Evolutionary conservation across 352 stramenopile species (phyloP), one percentile per base, ranked within the genome.

Genomic region (Phytophthora boehmeriae): DNA sequence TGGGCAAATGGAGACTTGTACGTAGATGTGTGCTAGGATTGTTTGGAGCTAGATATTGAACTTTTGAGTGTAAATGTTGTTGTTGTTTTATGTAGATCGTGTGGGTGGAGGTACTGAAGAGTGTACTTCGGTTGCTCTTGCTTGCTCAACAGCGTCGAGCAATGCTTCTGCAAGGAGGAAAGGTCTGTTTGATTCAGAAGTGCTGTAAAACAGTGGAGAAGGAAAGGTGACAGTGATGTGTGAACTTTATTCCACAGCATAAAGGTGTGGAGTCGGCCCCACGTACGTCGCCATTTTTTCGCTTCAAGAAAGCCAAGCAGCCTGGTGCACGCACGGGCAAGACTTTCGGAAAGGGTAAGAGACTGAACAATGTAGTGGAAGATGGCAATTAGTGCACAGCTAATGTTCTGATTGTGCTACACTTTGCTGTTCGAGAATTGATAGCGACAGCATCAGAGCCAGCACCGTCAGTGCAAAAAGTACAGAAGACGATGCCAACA

Each of bases 41-140:
- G 39, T 46, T 14, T n/a, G n/a, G n/a, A n/a, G n/a, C n/a, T n/a
- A n/a, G n/a, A n/a, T n/a, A n/a, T n/a, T n/a, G n/a, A n/a, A n/a
- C n/a, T n/a, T n/a, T n/a, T n/a, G n/a, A n/a, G n/a, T n/a, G n/a
- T n/a, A n/a, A n/a, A n/a, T n/a, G n/a, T 50, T 20, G 14, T 13
- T 56, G 17, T 32, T 56, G 16, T 34, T 17, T 53, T 8, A 38
- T 17, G 9, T 68, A 89, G 71, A 93, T 95, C 73, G 76, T 93
- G 10, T 86, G 73, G 74, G 55, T 95, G 9, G 86, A 95, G 51
- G 42, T 87, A 17, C 71, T 90, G 55, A 95, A 95, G 67, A 72
- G 78, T 25, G 62, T 89, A 8, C 78, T 87, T 32, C 86, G 86
- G 23, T 48, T 95, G 9, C 28, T 92, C 34, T 59, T 95, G 30